A percentile compares a stretch with the other conserved stretches of the same genome.
Conservation (phyloP, 192 early-diverging fungal genomes). For the Umbelopsis ramanniana region DNA sequence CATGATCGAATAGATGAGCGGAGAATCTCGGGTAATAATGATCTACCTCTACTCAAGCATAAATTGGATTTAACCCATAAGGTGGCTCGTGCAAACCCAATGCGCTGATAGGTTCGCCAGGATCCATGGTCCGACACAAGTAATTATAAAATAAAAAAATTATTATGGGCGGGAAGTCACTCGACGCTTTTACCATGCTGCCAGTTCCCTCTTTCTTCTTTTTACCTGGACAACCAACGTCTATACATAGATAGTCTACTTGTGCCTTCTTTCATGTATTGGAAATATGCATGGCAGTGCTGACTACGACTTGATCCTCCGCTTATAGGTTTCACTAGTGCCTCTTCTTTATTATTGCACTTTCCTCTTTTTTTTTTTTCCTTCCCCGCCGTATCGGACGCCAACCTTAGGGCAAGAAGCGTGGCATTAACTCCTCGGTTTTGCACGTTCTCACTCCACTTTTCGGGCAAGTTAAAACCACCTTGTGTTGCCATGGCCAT, state of each 20-base stretch:
- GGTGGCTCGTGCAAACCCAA: slow-evolving; percentile 23
- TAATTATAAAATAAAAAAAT: background rate
- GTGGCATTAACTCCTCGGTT: slow-evolving; percentile 22
- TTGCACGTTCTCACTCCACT: slow-evolving; percentile 19
- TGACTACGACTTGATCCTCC: background rate
- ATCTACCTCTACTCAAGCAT: background rate
- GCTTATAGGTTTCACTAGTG: slow-evolving; percentile 2
- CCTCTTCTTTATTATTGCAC: background rate
- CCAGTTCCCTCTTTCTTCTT: too few relatives aligned
- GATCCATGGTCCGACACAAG: slow-evolving; percentile 6
- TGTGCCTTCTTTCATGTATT: too few relatives aligned
- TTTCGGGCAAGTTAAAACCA: slow-evolving; percentile 16
- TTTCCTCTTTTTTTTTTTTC: background rate
- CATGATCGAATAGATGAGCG: background rate
- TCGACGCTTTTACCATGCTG: background rate
- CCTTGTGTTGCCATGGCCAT: slow-evolving; percentile 6
- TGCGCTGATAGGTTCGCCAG: slow-evolving; percentile 1
- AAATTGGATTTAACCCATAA: slow-evolving; percentile 8
- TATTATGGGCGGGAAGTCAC: background rate
- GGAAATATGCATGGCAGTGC: too few relatives aligned
- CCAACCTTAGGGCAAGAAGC: slow-evolving; percentile 21
- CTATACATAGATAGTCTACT: too few relatives aligned
- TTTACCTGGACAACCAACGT: too few relatives aligned
- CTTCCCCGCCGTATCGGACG: background rate
- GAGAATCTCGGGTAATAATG: background rate